phyloP scores from a whole-genome alignment of 495 filamentous ascomycete species.

The Astrothelium macrocarpum region DNA sequence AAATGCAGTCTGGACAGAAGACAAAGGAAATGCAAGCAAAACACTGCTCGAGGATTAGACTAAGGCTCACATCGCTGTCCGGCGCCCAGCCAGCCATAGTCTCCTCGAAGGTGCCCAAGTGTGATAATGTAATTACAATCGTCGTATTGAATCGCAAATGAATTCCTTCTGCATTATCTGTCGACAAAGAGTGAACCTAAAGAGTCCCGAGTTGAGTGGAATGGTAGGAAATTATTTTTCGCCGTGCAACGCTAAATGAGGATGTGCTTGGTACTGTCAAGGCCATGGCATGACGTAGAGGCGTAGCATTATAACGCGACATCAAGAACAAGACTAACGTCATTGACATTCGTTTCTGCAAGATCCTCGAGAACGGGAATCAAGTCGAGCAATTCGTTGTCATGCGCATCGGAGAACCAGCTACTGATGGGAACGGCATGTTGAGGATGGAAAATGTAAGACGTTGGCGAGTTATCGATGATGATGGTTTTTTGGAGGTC shows the following conservation, averaged over 20 bases:
- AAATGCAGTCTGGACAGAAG: background rate
- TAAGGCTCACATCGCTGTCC: background rate
- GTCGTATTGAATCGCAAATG: background rate
- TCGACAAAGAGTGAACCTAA: background rate
- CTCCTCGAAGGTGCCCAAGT: background rate
- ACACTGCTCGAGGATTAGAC: background rate
- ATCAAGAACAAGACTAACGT: conserved; percentile 96
- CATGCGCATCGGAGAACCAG: conserved; percentile 99
- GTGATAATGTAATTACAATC: background rate
- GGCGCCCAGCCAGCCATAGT: background rate
- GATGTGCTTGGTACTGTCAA: background rate
- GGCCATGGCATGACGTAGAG: background rate
- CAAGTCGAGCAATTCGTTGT: conserved; percentile 96
- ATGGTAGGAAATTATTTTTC: background rate
- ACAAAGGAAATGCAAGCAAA: conserved; percentile 1
- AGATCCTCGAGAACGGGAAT: conserved; percentile 98
- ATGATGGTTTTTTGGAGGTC: conserved; percentile 98
- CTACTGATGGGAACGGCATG: conserved; percentile 99
- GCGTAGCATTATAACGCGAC: conserved; percentile 61
- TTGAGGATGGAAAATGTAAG: conserved; percentile 98
- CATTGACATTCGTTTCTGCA: conserved; percentile 72
- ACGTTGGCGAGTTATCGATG: conserved; percentile 98
- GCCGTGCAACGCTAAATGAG: background rate
- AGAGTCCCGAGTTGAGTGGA: background rate
- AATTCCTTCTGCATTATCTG: background rate